Conservation (phyloP, 345 rosid species). For the Populus euphratica region DNA sequence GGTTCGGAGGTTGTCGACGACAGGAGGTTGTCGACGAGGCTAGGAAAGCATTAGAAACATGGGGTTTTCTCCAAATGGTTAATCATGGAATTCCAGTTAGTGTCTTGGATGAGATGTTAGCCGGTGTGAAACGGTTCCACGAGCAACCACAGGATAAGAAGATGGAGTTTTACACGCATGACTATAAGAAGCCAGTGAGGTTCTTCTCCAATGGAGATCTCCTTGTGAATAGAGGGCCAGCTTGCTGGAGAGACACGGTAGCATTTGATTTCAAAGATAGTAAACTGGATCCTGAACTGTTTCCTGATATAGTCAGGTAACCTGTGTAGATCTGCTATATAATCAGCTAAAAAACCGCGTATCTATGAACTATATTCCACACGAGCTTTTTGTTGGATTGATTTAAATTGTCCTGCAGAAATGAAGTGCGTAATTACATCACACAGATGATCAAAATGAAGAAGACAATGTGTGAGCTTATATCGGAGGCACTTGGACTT, state of each 20-base stretch:
- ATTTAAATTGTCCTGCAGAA: slow-evolving; percentile 18
- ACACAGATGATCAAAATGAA: slow-evolving; percentile 26
- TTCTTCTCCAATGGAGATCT: slow-evolving; percentile 35
- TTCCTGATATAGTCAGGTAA: slow-evolving; percentile 15
- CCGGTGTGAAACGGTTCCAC: slow-evolving; percentile 31
- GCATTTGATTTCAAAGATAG: slow-evolving; percentile 43
- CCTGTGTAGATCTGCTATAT: slow-evolving; percentile 2
- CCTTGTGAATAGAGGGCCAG: slow-evolving; percentile 31
- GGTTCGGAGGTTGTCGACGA: no score
- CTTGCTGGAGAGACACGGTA: slow-evolving; percentile 47
- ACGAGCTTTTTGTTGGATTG: not conserved
- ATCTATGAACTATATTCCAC: no score
- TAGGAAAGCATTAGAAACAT: slow-evolving; percentile 31
- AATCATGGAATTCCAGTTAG: slow-evolving; percentile 41
- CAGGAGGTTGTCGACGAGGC: slow-evolving; percentile 24
- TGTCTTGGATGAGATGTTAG: slow-evolving; percentile 43
- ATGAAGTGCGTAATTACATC: slow-evolving; percentile 40
- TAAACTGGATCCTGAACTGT: slow-evolving; percentile 26
- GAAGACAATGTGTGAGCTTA: slow-evolving; percentile 23
- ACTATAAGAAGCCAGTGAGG: slow-evolving; percentile 23
- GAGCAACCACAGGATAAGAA: slow-evolving; percentile 43
- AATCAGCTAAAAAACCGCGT: no score
- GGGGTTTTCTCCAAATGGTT: slow-evolving; percentile 50
- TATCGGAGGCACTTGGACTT: slow-evolving; percentile 45
- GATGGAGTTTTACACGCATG: slow-evolving; percentile 42